Percentiles rank a stretch among this genome's conserved stretches.
Conservation (phyloP, 2,329 filamentous ascomycete species). For the Bipolaris victoriae region DNA sequence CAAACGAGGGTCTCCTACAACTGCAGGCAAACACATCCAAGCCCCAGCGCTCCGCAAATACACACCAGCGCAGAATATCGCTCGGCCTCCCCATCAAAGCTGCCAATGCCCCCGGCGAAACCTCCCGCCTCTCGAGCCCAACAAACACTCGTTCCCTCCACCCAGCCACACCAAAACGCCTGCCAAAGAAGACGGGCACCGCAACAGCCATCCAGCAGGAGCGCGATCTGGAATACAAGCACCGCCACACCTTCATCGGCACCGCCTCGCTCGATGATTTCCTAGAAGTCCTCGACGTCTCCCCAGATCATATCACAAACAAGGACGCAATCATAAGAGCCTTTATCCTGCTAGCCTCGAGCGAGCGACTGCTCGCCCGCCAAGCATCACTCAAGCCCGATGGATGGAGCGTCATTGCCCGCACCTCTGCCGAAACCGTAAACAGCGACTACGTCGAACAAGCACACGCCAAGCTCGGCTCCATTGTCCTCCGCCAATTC, state of each 20-base stretch:
- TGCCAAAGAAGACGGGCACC: constrained; percentile 12
- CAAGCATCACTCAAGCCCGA: constrained; percentile 26
- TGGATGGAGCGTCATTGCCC: constrained; percentile 38
- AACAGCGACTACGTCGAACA: constrained; percentile 32
- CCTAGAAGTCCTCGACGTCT: constrained; percentile 35
- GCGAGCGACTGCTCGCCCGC: constrained; percentile 36
- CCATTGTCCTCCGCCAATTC: constrained; percentile 35
- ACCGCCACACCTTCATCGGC: constrained; percentile 44
- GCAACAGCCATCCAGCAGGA: constrained; percentile 25
- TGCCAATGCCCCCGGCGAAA: constrained; percentile 8
- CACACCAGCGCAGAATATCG: constrained; percentile 31
- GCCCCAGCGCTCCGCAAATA: constrained; percentile 13
- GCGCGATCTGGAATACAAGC: constrained; percentile 41
- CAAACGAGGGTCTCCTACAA: constrained; percentile 30
- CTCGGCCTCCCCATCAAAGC: constrained; percentile 29
- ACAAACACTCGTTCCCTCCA: constrained; percentile 14
- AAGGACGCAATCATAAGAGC: constrained; percentile 31
- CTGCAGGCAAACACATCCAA: constrained; percentile 26
- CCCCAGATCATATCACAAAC: constrained; percentile 24
- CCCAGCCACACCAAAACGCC: constrained; percentile 8
- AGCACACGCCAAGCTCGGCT: constrained; percentile 35
- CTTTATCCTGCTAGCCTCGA: constrained; percentile 34
- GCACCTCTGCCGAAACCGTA: constrained; percentile 26
- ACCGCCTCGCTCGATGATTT: constrained; percentile 41
- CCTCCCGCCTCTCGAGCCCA: constrained; percentile 10